A percentile compares a stretch with the other conserved stretches of the same genome.
Evolutionary conservation across 257 asterid genomes (phyloP).

Genomic region (Dorcoceras hygrometricum): DNA sequence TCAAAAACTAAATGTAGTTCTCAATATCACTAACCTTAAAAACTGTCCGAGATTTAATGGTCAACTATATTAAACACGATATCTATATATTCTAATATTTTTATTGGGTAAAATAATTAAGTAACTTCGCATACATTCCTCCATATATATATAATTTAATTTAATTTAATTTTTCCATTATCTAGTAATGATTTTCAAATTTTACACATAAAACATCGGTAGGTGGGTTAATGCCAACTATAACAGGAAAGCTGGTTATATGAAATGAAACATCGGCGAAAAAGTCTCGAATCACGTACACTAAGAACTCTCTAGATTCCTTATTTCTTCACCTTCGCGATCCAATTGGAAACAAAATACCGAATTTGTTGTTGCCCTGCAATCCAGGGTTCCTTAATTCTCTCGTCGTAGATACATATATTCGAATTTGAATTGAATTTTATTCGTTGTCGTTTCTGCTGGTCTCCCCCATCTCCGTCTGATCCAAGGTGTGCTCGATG

Average conservation of each 20-base stretch:
- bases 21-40: too few species aligned
- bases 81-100: too few species aligned
- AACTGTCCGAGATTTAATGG: too few species aligned
- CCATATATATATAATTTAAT: too few species aligned
- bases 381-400: conserved; percentile 40
- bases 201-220: too few species aligned
- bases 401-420: conserved; percentile 8
- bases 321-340: conserved; percentile 22
- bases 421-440: background rate
- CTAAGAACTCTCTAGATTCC: background rate
- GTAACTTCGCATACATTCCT: too few species aligned
- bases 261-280: conserved; percentile 14
- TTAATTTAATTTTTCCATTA: too few species aligned
- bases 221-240: conserved; percentile 6
- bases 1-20: too few species aligned
- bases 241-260: conserved; percentile 2
- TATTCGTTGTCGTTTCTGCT: conserved; percentile 8
- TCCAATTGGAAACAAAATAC: too few species aligned
- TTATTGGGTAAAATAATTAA: too few species aligned
- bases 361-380: conserved; percentile 24
- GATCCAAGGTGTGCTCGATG: conserved; percentile 34
- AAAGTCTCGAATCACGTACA: background rate
- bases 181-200: too few species aligned
- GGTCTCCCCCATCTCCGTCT: conserved; percentile 10
- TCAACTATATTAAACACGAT: too few species aligned